Base-by-base conservation (phyloP, 208 protist species). In the Crithidia sp. region DNA sequence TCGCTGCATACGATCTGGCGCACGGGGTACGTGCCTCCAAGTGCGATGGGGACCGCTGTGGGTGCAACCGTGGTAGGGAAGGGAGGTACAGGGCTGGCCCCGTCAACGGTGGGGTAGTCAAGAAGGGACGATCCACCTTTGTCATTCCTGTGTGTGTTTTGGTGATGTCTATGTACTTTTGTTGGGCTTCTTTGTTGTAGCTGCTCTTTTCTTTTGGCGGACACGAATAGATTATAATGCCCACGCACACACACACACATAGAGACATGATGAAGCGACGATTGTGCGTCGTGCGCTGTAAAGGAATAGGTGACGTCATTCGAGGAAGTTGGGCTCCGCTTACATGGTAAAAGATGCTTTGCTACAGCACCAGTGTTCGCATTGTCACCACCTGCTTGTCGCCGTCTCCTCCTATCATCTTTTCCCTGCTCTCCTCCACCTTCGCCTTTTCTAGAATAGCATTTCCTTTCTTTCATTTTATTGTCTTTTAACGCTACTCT, bases 1-100 rank as follows among this genome's bases (percentile, higher is more conserved):
- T 89, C 89, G 0, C 57, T 92, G 45, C 89, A 94, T 77, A 84
- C 79, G 0, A 93, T 96, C 41, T 71, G 64, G 59, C 63, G 68
- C 43, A 91, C 86, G 3, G 86, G 84, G 10, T 85, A 86, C 56
- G 62, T 74, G 41, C 54, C 67, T 2, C 52, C 67, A 66, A 44
- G 40, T 19, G 49, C 54, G 17, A 65, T 17, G 16, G 53, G 54
- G 10, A 8, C 2, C 4, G 54, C 37, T 14, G 19, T 36, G 0
- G 36, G 44, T 36, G 2, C 28, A 5, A 57, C 37, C 4, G 36
- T 12, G 36, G 5, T 55, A 16, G 13, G 16, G 0, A 8, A 43
- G 8, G 37, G 12, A 37, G 14, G 6, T 37, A 3, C 37, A 12
- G 16, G n/a, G 10, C 60, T 54, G 41, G 4, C 1, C 16, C 45